Percentiles rank a stretch among this genome's conserved stretches.
Evolutionary conservation across 768 basidiomycete genomes (phyloP).

Genomic region (Boletus insuetus): DNA sequence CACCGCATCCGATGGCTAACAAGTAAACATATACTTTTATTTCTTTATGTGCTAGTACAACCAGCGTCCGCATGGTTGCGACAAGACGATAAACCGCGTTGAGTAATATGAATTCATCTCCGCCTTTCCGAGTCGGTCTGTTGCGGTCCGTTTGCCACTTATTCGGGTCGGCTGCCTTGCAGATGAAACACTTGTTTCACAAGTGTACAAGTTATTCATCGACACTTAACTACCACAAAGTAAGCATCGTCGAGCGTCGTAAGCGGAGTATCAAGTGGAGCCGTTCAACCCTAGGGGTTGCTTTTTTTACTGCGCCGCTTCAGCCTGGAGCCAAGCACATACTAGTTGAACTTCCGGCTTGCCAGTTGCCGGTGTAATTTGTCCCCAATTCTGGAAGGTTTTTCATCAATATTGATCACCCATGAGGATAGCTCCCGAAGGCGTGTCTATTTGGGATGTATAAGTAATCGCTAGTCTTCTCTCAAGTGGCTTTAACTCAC

Average conservation of each 20-base stretch:
- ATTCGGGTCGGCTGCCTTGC: background rate
- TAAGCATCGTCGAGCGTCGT: too few relatives aligned
- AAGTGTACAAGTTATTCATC: background rate
- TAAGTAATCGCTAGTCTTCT: background rate
- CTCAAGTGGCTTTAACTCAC: background rate
- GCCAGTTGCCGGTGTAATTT: slow-evolving; percentile 1
- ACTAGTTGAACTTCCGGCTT: background rate
- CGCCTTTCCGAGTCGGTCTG: too few relatives aligned
- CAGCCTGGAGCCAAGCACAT: background rate
- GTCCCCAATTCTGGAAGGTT: background rate
- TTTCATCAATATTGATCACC: background rate
- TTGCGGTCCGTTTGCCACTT: background rate
- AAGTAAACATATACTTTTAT: background rate
- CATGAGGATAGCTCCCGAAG: background rate
- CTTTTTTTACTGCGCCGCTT: background rate
- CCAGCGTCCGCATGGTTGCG: background rate
- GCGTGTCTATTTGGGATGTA: slow-evolving; percentile 1
- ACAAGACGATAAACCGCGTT: background rate
- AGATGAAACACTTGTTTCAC: background rate
- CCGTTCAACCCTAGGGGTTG: background rate
- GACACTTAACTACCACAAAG: background rate
- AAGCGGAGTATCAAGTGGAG: background rate
- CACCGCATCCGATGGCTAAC: background rate
- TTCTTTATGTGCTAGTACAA: background rate
- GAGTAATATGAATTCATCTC: too few relatives aligned